These are phyloP conservation scores for Paecilomyces sp. DNA, from an alignment of 2,329 filamentous ascomycete species.

Conservation along the genomic window DNA sequence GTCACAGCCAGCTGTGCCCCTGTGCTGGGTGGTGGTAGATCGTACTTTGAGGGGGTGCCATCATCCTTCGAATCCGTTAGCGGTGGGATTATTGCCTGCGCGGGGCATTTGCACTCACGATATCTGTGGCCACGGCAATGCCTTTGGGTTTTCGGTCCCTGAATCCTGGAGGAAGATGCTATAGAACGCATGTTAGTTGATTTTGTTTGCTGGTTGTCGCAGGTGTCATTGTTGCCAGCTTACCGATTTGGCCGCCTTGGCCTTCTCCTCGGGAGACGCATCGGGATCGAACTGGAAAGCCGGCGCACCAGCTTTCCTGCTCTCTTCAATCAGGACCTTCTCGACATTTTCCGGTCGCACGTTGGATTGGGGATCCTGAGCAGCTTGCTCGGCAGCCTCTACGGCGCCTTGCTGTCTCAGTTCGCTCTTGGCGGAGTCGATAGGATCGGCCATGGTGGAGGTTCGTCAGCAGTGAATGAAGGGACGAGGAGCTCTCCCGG, in stretches of 20 bases:
- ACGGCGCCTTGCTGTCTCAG: constrained; percentile 74
- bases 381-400: constrained; percentile 56
- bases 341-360: constrained; percentile 66
- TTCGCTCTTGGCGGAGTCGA: constrained; percentile 45
- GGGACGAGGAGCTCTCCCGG: background rate
- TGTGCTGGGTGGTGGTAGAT: constrained; percentile 69
- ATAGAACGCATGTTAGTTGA: constrained; percentile 8
- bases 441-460: background rate
- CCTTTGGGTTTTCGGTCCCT: constrained; percentile 42
- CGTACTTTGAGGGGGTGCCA: constrained; percentile 61
- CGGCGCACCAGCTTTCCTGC: constrained; percentile 67
- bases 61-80: constrained; percentile 46
- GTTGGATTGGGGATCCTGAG: constrained; percentile 55
- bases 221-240: constrained; percentile 25
- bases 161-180: constrained; percentile 60
- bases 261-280: constrained; percentile 77
- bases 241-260: constrained; percentile 69
- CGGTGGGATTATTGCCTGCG: background rate
- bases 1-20: constrained; percentile 44
- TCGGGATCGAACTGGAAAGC: constrained; percentile 85
- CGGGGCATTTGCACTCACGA: constrained; percentile 35
- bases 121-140: constrained; percentile 63
- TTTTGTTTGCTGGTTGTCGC: constrained; percentile 1
- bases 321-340: constrained; percentile 67
- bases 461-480: background rate